Base-by-base conservation (phyloP, 805 yeast species). In the Starmera caribaea region DNA sequence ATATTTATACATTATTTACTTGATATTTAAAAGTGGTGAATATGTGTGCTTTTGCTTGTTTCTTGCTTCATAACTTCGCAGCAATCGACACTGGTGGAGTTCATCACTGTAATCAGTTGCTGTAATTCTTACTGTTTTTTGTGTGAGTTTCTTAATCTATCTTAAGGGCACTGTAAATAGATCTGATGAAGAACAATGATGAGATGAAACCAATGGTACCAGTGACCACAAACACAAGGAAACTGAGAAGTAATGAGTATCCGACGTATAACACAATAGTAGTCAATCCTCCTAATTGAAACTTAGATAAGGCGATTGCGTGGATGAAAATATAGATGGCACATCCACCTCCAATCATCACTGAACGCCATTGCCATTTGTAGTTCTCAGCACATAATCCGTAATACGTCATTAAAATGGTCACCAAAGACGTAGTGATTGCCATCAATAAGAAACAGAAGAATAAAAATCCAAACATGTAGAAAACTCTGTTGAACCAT, bases 381-480 rank as follows among this genome's bases (percentile, higher is more conserved):
- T 94, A 89, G 61, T 92, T 86, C 58, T 92, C 98, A 38, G 86
- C 68, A 57, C 95, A 86, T 48, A 92, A 71, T 4, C 87, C 74
- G 66, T 85, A 82, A 61, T 92, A 92, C 24, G 82, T 76, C 60
- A 87, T 73, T 53, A 90, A 68, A 16, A 88, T 67, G 0, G 96
- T 81, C 27, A 88, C 87, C 43, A 89, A 69, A 12, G 82, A 70
- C 12, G 95, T 81, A 5, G 96, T 88, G 50, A 82, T 52, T 11
- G 85, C 66, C 86, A 87, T 82, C 55, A 89, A 69, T n/a, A 81
- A 46, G 57, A 85, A 79, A 52, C 96, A 88, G 65, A 89, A 79
- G 61, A 89, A 85, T 49, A 90, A 67, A 71, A 90, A 92, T 11
- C 97, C 98, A 69, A 92, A 92, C 97, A 92, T 90, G 71, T 89